Percentiles rank a stretch among this genome's conserved stretches.
These are phyloP conservation scores for Gentiana macrophylla DNA, from an alignment of 257 asterid genomes.

Conservation along the genomic window DNA sequence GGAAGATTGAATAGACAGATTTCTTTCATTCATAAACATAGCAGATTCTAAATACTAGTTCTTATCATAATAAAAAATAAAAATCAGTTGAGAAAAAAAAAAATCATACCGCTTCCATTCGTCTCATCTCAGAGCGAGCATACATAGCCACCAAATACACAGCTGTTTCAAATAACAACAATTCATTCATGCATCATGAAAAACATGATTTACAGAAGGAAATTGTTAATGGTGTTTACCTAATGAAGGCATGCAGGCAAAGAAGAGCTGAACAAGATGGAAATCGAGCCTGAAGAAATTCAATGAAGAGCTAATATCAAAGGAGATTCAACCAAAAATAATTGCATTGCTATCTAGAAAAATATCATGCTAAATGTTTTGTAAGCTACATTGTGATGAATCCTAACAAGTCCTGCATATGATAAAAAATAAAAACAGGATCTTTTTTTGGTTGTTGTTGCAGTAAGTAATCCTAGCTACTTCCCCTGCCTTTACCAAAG, in stretches of 20 bases:
- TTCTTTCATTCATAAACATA: not conserved
- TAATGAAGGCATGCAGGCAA: slow-evolving; percentile 82
- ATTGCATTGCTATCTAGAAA: too few species aligned
- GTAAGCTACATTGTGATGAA: too few species aligned
- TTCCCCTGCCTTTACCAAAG: too few species aligned
- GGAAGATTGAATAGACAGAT: not conserved
- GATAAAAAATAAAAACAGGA: too few species aligned
- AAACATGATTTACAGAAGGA: slow-evolving; percentile 6
- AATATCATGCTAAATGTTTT: too few species aligned
- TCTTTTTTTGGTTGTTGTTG: too few species aligned
- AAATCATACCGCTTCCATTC: slow-evolving; percentile 76
- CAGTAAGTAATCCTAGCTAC: too few species aligned
- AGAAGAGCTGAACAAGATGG: slow-evolving; percentile 86
- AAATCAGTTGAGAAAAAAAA: not conserved
- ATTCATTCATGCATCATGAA: not conserved
- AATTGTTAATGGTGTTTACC: slow-evolving; percentile 36
- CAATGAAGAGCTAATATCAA: too few species aligned
- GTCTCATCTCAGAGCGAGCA: slow-evolving; percentile 90
- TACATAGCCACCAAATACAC: slow-evolving; percentile 90
- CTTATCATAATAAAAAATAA: too few species aligned
- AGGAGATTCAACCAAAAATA: too few species aligned
- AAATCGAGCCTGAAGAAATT: slow-evolving; percentile 56
- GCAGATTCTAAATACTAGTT: not conserved
- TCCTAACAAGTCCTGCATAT: too few species aligned
- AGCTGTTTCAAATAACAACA: slow-evolving; percentile 36